Evolutionary conservation across 805 yeast species (phyloP), one percentile per base, ranked within the genome.

Genomic region (Saccharomycopsis babjevae): DNA sequence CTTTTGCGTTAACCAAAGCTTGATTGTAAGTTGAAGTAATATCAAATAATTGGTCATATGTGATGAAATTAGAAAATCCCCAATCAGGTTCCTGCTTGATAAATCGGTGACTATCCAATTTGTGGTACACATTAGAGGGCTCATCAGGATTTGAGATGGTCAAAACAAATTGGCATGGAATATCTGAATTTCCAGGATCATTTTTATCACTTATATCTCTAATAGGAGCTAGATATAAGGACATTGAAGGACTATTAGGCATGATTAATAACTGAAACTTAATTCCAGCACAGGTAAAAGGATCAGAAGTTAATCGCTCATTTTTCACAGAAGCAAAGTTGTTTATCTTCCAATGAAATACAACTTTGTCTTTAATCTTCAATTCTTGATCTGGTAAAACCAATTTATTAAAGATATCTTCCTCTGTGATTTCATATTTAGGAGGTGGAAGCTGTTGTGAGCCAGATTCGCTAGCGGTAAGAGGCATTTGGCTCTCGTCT

Each of bases 21-120:
- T 72, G 71, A n/a, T 72, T 72, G 57, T 72, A 61, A 52, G 66
- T 58, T 5, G 68, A 60, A n/a, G 66, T 63, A 63, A 73, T 72
- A 7, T 40, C 58, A 58, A 56, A 65, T 62, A 85, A 73, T 63
- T 76, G 76, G 50, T 81, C 76, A 36, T 81, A 68, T 60, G 87
- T 93, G 20, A 84, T 74, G 67, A 90, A 84, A 62, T 84, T 84
- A 10, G 92, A 82, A 72, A 94, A 94, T 32, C 99, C 99, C 99
- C 99, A 94, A 71, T 94, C 99, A 0, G 89, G 82, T 60, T 89
- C 96, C 56, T 78, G 75, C 10, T 83, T 77, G 65, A 79, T 82
- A 74, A 89, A 94, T 64, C 99, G 76, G 70, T 91, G 97, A 61
- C 82, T 82, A 0, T 97, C 86, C 7, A 81, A 79, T 67, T 83